These are phyloP conservation scores for Stagonosporopsis cucurbitacearum DNA, from an alignment of 2,329 filamentous ascomycete genomes.

Conservation along the genomic window DNA sequence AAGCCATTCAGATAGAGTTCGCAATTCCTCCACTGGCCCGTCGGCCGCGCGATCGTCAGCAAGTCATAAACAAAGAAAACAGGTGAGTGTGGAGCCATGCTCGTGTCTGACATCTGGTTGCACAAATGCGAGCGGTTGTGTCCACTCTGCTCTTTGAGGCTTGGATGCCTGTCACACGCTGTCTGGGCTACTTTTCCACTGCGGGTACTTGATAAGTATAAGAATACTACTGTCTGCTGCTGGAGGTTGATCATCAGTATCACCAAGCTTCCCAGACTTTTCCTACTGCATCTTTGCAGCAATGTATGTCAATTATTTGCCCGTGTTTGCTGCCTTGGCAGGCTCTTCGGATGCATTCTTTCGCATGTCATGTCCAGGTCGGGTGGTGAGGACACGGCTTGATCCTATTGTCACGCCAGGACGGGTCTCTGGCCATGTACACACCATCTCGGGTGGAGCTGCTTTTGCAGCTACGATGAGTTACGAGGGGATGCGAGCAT, in stretches of 20 bases:
- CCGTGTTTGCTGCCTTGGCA: slow-evolving; percentile 22
- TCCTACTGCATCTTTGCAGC: background rate
- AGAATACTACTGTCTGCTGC: slow-evolving; percentile 2
- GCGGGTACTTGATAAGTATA: slow-evolving; percentile 14
- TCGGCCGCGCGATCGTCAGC: background rate
- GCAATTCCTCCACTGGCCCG: slow-evolving; percentile 1
- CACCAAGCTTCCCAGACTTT: background rate
- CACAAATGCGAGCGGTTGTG: slow-evolving; percentile 11
- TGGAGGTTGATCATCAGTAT: background rate
- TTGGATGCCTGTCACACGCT: slow-evolving; percentile 2
- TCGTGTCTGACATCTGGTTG: slow-evolving; percentile 9
- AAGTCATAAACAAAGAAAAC: slow-evolving; percentile 7
- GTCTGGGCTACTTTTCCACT: background rate
- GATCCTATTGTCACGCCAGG: slow-evolving; percentile 75
- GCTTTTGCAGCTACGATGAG: slow-evolving; percentile 69
- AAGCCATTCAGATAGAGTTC: slow-evolving; percentile 2
- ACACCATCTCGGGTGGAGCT: slow-evolving; percentile 74
- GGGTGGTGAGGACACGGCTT: slow-evolving; percentile 55
- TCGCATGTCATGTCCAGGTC: slow-evolving; percentile 37
- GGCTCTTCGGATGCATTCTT: slow-evolving; percentile 34
- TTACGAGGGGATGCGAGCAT: slow-evolving; percentile 66
- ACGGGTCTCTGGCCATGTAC: slow-evolving; percentile 65
- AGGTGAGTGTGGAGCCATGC: slow-evolving; percentile 6
- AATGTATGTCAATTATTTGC: slow-evolving; percentile 26
- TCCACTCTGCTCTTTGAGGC: slow-evolving; percentile 4